A percentile compares a stretch with the other conserved stretches of the same genome.
These are phyloP conservation scores for Diaporthe sp. DNA, from an alignment of 2,329 filamentous ascomycete genomes.

Conservation along the genomic window DNA sequence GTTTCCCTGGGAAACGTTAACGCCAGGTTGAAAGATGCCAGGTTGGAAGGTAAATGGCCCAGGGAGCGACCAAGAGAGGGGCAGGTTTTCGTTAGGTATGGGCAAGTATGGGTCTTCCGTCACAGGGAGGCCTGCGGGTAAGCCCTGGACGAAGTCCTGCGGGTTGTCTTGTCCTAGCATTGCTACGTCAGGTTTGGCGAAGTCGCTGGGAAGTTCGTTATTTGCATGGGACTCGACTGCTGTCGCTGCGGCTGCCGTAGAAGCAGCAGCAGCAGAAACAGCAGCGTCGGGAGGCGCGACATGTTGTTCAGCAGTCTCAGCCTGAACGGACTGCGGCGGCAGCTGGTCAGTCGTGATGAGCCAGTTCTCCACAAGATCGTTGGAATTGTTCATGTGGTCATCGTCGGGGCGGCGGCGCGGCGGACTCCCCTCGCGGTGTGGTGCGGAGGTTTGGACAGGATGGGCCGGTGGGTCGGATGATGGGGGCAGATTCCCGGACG, in stretches of 20 bases:
- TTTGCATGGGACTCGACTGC: not conserved
- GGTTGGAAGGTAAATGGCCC: not conserved
- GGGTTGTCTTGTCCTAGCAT: not conserved
- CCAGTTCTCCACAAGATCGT: conserved; percentile 12
- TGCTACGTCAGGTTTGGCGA: not conserved
- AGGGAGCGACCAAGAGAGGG: not conserved
- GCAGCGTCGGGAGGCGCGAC: not conserved
- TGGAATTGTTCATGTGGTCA: not conserved
- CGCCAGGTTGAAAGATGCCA: not conserved
- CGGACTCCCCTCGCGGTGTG: not conserved
- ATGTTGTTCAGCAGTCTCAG: not conserved
- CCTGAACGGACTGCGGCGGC: not conserved
- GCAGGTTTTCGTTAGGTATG: not conserved
- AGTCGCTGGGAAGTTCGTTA: not conserved
- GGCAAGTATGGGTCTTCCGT: not conserved
- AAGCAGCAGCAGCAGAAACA: not conserved
- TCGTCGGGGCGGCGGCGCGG: not conserved
- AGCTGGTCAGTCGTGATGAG: not conserved
- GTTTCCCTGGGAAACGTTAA: not conserved
- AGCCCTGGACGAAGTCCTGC: not conserved
- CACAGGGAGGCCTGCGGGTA: not conserved
- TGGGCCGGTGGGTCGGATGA: not conserved
- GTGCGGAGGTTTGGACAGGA: not conserved
- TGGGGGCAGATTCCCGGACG: not conserved
- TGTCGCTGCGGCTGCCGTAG: not conserved